Conservation (phyloP, 2,329 filamentous ascomycete genomes). For the Thelonectria discophora region DNA sequence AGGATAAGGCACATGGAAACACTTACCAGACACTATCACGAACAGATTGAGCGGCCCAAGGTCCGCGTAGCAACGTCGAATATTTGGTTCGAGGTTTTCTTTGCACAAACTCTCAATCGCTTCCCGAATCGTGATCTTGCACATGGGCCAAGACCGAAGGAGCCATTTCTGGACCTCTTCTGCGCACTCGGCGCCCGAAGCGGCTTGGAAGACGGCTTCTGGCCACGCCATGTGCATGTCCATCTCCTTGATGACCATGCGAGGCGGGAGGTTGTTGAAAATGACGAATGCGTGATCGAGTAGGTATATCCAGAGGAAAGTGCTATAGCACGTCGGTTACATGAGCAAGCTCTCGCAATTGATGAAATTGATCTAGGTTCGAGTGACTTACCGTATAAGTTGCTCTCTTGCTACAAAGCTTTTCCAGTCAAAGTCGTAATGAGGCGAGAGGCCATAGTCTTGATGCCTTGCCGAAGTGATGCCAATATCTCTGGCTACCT, state of each 20-base stretch:
- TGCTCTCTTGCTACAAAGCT: slow-evolving; percentile 1
- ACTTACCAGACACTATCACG: slow-evolving; percentile 2
- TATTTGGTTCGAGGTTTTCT: background rate
- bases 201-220: slow-evolving; percentile 2
- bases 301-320: slow-evolving; percentile 8
- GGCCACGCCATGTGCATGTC: slow-evolving; percentile 12
- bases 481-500: slow-evolving; percentile 2
- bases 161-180: background rate
- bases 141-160: background rate
- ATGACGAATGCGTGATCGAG: slow-evolving; percentile 9
- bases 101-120: slow-evolving; percentile 3
- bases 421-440: slow-evolving; percentile 6
- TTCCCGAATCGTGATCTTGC: slow-evolving; percentile 2
- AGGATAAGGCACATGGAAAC: background rate
- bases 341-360: background rate
- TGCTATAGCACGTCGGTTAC: background rate
- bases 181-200: background rate
- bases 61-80: background rate
- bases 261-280: slow-evolving; percentile 7
- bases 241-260: slow-evolving; percentile 7
- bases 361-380: background rate
- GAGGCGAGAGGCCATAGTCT: background rate
- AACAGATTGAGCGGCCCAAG: slow-evolving; percentile 8
- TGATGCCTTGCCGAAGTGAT: slow-evolving; percentile 5
- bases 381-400: slow-evolving; percentile 4